Base-by-base conservation (phyloP, 2,329 filamentous ascomycete genomes). In the Alternaria sp. region DNA sequence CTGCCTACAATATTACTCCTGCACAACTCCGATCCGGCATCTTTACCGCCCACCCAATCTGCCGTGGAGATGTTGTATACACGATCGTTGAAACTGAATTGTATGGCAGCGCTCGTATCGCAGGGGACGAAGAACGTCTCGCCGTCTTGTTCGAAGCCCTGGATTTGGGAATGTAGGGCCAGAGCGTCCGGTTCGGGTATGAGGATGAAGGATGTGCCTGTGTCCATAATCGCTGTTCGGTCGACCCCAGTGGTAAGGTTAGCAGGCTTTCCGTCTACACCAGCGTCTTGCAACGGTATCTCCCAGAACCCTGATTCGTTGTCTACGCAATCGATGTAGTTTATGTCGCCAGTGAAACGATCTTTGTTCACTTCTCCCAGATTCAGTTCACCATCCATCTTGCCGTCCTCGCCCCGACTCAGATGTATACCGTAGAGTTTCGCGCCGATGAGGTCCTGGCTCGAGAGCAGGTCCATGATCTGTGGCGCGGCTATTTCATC, bases 121-220 rank as follows among this genome's bases (percentile, higher is more conserved):
- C 94, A 97, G 1, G 94, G 94, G 1, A 96, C 86, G 4, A 84
- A 87, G 75, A 88, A 97, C 2, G 88, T 89, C 55, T 87, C 83
- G 14, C 87, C 88, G 41, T 88, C 82, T 6, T 82, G 83, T 25
- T 80, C 78, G 2, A 89, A 88, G 12, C 87, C 89, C 0, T 90
- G 87, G 37, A 97, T 89, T 28, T 88, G 80, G 30, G 84, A 82
- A 80, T 96, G 92, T 7, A 97, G 75, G 10, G 85, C 84, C 47
- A 86, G 83, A 2, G 93, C 91, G 71, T 94, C 89, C 3, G 82
- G 81, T 1, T 84, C 80, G 1, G 93, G 92, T 6, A 92, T 88
- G 67, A 97, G 89, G 26, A 93, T 87, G 76, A 90, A 96, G 0
- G 90, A 92, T 0, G 93, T 96, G 54, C 93, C 93, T 0, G 92